These are phyloP conservation scores for Dipteronia dyeriana DNA, from an alignment of 345 rosid species.

Conservation along the genomic window DNA sequence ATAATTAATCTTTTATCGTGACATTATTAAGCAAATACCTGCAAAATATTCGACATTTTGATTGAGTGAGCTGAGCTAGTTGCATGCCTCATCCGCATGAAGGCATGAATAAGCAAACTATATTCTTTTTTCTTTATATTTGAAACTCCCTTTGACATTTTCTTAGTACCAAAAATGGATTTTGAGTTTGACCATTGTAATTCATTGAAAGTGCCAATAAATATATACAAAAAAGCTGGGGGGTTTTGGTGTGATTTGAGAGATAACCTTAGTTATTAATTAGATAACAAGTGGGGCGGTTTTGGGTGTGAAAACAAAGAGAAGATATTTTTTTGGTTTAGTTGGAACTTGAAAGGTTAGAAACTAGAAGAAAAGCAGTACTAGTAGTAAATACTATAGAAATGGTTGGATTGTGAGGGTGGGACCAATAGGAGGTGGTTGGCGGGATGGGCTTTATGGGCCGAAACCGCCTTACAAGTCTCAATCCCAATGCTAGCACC, in stretches of 20 bases:
- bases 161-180: background rate
- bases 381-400: background rate
- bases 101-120: background rate
- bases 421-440: conserved; percentile 21
- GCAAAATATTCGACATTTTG: conserved; percentile 6
- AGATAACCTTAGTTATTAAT: background rate
- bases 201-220: background rate
- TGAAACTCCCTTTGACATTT: background rate
- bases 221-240: background rate
- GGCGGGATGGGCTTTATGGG: conserved; percentile 23
- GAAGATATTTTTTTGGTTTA: background rate
- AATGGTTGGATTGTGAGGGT: background rate
- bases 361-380: background rate
- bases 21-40: conserved; percentile 8
- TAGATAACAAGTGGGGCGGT: too few species aligned
- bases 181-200: background rate
- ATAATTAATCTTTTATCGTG: background rate
- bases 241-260: background rate
- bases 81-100: background rate
- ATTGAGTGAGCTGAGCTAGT: background rate
- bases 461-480: conserved; percentile 34
- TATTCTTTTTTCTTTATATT: background rate
- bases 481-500: conserved; percentile 33
- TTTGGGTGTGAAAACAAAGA: too few species aligned
- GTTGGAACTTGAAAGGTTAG: background rate